Conservation (phyloP, 805 yeast genomes). For the Yamadazyma kitorensis region DNA sequence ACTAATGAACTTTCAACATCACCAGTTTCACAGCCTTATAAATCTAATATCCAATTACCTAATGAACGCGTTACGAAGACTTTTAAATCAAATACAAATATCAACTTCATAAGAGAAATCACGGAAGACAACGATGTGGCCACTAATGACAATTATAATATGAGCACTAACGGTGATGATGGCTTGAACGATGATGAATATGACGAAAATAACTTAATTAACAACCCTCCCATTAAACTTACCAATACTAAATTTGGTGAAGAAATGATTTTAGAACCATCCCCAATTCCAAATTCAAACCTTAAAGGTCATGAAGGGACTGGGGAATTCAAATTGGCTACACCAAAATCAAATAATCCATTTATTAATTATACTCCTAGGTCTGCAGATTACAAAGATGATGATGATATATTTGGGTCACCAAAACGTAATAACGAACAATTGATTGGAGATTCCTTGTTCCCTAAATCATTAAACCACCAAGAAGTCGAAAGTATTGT, state of each 20-base stretch:
- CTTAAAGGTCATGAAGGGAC: not conserved
- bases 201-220: constrained; percentile 19
- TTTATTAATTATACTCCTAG: constrained; percentile 6
- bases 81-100: constrained; percentile 15
- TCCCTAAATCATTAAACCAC: constrained; percentile 65
- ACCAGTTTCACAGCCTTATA: constrained; percentile 5
- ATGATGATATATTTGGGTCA: constrained; percentile 25
- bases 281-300: constrained; percentile 17
- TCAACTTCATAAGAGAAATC: constrained; percentile 29
- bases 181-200: constrained; percentile 14
- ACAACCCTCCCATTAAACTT: constrained; percentile 24
- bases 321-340: not conserved
- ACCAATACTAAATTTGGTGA: constrained; percentile 21
- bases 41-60: constrained; percentile 12
- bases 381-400: not conserved
- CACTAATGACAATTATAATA: constrained; percentile 4
- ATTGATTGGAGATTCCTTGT: constrained; percentile 51
- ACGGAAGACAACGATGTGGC: constrained; percentile 22
- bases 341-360: constrained; percentile 11
- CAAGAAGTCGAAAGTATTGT: constrained; percentile 75
- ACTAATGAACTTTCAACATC: constrained; percentile 3
- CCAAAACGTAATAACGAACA: constrained; percentile 19
- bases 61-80: constrained; percentile 10
- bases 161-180: constrained; percentile 13
- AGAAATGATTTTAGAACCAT: constrained; percentile 25